phyloP scores from a whole-genome alignment of 163 green algal species.

The Scenedesmus sp. region DNA sequence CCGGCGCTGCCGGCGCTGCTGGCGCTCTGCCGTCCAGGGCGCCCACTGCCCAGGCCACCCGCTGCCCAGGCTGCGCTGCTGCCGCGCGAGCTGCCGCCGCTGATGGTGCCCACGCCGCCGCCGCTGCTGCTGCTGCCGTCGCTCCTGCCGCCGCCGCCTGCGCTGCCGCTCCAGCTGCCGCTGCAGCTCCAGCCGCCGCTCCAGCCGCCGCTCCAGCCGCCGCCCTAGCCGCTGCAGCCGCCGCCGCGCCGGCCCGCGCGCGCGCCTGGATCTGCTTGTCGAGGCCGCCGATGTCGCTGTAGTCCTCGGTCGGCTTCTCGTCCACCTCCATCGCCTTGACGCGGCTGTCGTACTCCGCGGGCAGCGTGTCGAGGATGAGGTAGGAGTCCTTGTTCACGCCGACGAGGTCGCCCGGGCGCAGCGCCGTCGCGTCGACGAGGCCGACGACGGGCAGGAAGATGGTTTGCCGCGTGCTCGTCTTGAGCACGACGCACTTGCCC shows the following conservation, averaged over 20 bases:
- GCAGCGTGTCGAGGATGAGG: slow-evolving; percentile 97
- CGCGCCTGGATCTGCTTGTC: slow-evolving; percentile 92
- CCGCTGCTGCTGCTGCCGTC: too few species aligned
- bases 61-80: too few species aligned
- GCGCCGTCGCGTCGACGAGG: slow-evolving; percentile 88
- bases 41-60: too few species aligned
- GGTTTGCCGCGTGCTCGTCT: slow-evolving; percentile 97
- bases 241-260: too few species aligned
- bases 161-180: too few species aligned
- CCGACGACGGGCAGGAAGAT: slow-evolving; percentile 99
- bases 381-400: slow-evolving; percentile 99
- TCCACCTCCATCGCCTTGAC: slow-evolving; percentile 99
- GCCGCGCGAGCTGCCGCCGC: too few species aligned
- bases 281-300: slow-evolving; percentile 93
- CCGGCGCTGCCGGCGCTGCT: background rate
- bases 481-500: slow-evolving; percentile 98
- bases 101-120: too few species aligned
- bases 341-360: slow-evolving; percentile 97
- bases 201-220: background rate
- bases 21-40: too few species aligned
- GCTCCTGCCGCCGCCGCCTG: too few species aligned
- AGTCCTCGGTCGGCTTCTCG: slow-evolving; percentile 99
- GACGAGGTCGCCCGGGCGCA: slow-evolving; percentile 96
- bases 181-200: background rate
- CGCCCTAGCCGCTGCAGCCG: background rate